Evolutionary conservation across 139 green algal species (phyloP).

Genomic region (Chlorella ohadii): DNA sequence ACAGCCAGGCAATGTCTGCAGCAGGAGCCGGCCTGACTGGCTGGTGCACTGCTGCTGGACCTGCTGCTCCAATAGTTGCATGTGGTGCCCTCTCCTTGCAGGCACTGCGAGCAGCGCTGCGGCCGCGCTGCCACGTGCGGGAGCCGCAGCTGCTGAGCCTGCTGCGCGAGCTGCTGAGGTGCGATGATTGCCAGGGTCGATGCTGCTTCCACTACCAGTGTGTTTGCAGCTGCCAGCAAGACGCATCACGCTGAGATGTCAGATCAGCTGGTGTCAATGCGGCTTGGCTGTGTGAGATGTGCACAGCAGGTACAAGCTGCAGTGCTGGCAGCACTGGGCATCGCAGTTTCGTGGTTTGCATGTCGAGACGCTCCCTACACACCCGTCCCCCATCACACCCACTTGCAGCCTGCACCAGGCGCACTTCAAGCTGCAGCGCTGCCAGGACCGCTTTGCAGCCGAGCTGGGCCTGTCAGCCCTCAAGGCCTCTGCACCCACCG

Average conservation of each 20-base stretch:
- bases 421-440: conserved; percentile 37
- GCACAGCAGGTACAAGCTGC: too few species aligned
- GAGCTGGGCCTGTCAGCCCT: conserved; percentile 6
- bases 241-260: too few species aligned
- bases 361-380: too few species aligned
- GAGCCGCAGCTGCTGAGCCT: conserved; percentile 18
- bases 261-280: too few species aligned
- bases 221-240: too few species aligned
- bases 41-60: neutral
- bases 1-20: neutral
- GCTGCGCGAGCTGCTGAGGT: conserved; percentile 23
- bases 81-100: neutral
- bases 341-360: too few species aligned
- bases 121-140: conserved; percentile 5
- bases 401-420: conserved; percentile 12
- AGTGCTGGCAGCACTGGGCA: too few species aligned
- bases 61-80: too few species aligned
- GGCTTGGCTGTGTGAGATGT: too few species aligned
- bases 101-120: conserved; percentile 10
- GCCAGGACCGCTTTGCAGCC: conserved; percentile 24
- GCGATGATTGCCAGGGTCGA: neutral
- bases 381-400: neutral
- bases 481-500: neutral
- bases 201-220: too few species aligned
- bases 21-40: neutral